Evolutionary conservation across 441 rosid species (phyloP).

Genomic region (Croton laevigatus): DNA sequence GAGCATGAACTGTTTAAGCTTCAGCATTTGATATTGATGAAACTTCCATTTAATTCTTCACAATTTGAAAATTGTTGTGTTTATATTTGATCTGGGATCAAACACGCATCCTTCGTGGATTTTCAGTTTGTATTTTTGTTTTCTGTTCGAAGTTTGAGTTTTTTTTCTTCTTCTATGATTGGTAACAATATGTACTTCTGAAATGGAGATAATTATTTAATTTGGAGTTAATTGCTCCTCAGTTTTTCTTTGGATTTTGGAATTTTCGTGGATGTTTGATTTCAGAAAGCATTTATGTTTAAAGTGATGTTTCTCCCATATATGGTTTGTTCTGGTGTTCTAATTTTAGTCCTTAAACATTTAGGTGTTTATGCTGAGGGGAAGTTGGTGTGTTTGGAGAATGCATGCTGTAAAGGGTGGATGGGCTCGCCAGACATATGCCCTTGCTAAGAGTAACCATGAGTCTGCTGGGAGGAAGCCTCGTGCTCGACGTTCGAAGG

Average conservation of each 20-base stretch:
- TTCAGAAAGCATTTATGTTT: not conserved
- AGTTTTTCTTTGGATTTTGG: not conserved
- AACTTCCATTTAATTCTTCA: too few species aligned
- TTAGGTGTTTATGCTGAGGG: constrained; percentile 31
- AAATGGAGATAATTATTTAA: not conserved
- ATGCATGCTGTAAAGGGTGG: constrained; percentile 76
- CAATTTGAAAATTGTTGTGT: not conserved
- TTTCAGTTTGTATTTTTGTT: not conserved
- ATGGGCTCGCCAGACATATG: constrained; percentile 72
- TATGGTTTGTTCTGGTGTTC: not conserved
- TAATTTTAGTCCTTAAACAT: constrained; percentile 23
- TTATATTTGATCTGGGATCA: not conserved
- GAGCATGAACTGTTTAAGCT: not conserved
- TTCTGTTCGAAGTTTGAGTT: not conserved
- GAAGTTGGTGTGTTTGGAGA: constrained; percentile 22
- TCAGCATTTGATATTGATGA: not conserved
- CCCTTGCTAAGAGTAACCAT: constrained; percentile 56
- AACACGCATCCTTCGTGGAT: not conserved
- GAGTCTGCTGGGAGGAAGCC: constrained; percentile 72
- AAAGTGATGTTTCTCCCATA: not conserved
- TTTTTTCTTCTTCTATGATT: not conserved
- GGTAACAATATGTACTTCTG: not conserved
- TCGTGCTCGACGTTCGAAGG: constrained; percentile 83
- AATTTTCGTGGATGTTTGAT: not conserved
- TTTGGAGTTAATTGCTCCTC: not conserved